These are phyloP conservation scores for Cytidiella melzeri DNA, from an alignment of 768 basidiomycete genomes.

Conservation along the genomic window DNA sequence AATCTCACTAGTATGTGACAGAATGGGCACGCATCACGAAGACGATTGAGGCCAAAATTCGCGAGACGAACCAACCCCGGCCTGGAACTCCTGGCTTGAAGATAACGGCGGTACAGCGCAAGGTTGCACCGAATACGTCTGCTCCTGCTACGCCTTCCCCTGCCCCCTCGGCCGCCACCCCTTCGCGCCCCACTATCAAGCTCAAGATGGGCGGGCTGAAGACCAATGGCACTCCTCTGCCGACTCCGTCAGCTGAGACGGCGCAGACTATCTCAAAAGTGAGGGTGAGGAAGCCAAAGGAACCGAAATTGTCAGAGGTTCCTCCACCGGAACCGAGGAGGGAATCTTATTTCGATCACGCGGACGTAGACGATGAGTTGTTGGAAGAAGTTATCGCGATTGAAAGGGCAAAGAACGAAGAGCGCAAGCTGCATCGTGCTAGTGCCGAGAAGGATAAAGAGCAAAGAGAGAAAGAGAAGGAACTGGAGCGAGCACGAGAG, in stretches of 20 bases:
- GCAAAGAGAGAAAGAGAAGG: slow-evolving; percentile 24
- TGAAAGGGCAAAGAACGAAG: slow-evolving; percentile 59
- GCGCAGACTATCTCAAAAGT: slow-evolving; percentile 18
- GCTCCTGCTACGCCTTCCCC: slow-evolving; percentile 9
- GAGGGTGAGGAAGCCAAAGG: slow-evolving; percentile 20
- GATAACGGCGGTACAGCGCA: slow-evolving; percentile 8
- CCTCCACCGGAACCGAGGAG: slow-evolving; percentile 36
- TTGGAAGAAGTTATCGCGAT: slow-evolving; percentile 79
- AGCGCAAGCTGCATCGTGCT: slow-evolving; percentile 16
- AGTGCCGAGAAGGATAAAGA: slow-evolving; percentile 17
- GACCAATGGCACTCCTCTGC: slow-evolving; percentile 15
- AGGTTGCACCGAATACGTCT: background rate
- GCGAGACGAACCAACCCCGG: slow-evolving; percentile 7
- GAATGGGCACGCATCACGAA: slow-evolving; percentile 88
- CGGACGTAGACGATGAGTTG: slow-evolving; percentile 59
- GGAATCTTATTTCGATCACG: slow-evolving; percentile 63
- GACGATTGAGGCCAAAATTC: slow-evolving; percentile 60
- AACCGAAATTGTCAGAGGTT: slow-evolving; percentile 24
- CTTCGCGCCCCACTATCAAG: slow-evolving; percentile 57
- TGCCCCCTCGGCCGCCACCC: slow-evolving; percentile 19
- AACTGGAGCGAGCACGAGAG: slow-evolving; percentile 7
- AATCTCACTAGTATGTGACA: slow-evolving; percentile 23
- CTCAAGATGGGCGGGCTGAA: slow-evolving; percentile 44
- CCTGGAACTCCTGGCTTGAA: slow-evolving; percentile 13
- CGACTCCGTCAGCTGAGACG: slow-evolving; percentile 8